Evolutionary conservation across 345 rosid species (phyloP), one percentile per base, ranked within the genome.

Genomic region (Brassica nigra): DNA sequence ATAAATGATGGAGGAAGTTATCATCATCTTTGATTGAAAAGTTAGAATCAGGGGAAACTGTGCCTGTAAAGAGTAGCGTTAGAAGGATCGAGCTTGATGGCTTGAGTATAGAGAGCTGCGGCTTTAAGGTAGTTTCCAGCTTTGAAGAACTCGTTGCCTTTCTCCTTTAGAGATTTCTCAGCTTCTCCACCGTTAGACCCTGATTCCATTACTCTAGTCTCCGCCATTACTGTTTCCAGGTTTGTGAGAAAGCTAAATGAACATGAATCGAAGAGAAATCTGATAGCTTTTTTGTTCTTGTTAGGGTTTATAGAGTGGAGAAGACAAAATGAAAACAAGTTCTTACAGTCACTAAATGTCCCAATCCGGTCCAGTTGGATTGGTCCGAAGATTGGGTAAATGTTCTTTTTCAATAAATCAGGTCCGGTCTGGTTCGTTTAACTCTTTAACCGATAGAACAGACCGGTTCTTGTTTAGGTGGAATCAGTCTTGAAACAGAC

Each of bases 61-160:
- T 70, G 90, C 99, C 99, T 95, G 81, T 89, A 95, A 30, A 95
- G 96, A 77, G 98, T 87, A 28, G 92, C 88, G 78, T 93, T 95
- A 58, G 92, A 86, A 80, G 98, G 96, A 80, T 93, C 98, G 62
- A 89, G 96, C 78, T 95, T 95, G 74, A 95, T 95, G 30, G 97
- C 98, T 82, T 91, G 97, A 84, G 99, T 95, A 79, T 95, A 95
- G 55, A 95, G 86, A 83, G 98, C 98, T 52, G 99, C 99, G 49
- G 99, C 99, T 90, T 95, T 95, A 66, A 93, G 96, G 78, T 84
- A 93, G 87, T 91, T 95, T 49, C 98, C 98, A 10, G 94, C 92
- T 86, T 95, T 93, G 85, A 93, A 95, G 86, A 91, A 89, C 65
- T 90, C 99, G 44, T 95, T 93, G 6, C 99, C 98, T 83, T 93